These are phyloP conservation scores for Diversispora epigaea DNA, from an alignment of 192 early-diverging fungal genomes.

Conservation along the genomic window DNA sequence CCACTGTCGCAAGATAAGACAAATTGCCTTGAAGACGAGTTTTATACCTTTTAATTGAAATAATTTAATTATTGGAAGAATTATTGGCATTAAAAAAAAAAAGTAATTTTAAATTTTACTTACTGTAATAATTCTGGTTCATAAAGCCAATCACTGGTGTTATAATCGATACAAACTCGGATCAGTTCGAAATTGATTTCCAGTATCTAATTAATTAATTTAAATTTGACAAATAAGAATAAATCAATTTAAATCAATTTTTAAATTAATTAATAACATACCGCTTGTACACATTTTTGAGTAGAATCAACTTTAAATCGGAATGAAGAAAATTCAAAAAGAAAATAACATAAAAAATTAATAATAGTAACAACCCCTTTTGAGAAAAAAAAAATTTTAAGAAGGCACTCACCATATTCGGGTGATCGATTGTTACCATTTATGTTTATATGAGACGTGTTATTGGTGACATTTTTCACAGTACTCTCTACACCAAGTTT, in stretches of 20 bases:
- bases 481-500: neutral
- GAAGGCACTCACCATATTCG: slow-evolving; percentile 7
- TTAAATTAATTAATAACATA: neutral
- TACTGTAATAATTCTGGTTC: slow-evolving; percentile 10
- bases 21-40: slow-evolving; percentile 25
- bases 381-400: neutral
- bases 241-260: neutral
- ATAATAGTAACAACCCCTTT: neutral
- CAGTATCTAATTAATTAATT: slow-evolving; percentile 19
- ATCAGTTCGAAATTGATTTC: slow-evolving; percentile 29
- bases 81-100: neutral
- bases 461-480: neutral
- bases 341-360: neutral
- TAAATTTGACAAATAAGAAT: neutral
- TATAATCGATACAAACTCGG: slow-evolving; percentile 33
- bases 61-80: too few species aligned
- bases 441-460: neutral
- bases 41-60: slow-evolving; percentile 8
- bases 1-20: slow-evolving; percentile 26
- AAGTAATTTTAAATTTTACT: neutral
- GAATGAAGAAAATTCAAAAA: neutral
- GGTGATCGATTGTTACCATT: neutral
- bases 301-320: slow-evolving; percentile 22
- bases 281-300: slow-evolving; percentile 33
- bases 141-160: neutral